Conservation (phyloP, 176 grass and related monocot genomes). For the Miscanthus lutarioriparius region DNA sequence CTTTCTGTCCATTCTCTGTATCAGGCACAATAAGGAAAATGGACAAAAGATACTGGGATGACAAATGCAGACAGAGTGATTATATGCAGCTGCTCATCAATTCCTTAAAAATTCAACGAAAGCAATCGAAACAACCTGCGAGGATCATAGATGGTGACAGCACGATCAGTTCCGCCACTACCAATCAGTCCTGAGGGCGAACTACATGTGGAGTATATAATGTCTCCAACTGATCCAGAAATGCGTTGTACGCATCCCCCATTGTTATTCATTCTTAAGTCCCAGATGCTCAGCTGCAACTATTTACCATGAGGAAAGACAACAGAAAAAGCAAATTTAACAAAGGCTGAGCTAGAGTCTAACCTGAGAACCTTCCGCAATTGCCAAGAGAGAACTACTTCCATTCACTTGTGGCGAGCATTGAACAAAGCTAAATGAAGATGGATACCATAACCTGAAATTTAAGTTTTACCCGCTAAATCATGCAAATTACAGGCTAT, state of each 20-base stretch:
- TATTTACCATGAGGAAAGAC: slow-evolving; percentile 33
- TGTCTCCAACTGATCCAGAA: slow-evolving; percentile 66
- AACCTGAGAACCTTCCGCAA: slow-evolving; percentile 96
- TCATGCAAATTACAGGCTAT: slow-evolving; percentile 2
- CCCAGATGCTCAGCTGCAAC: slow-evolving; percentile 88
- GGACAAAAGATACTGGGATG: slow-evolving; percentile 7
- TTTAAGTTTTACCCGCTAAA: slow-evolving; percentile 25
- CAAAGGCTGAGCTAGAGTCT: background rate
- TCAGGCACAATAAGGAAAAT: background rate
- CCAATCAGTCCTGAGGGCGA: slow-evolving; percentile 65
- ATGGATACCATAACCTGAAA: slow-evolving; percentile 85
- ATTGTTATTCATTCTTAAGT: slow-evolving; percentile 78
- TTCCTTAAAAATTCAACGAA: slow-evolving; percentile 8
- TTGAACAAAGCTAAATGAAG: slow-evolving; percentile 66
- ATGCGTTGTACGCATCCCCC: slow-evolving; percentile 76
- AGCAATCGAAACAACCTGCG: slow-evolving; percentile 54
- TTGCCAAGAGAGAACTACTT: slow-evolving; percentile 56
- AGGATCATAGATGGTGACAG: slow-evolving; percentile 80
- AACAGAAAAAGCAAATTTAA: background rate
- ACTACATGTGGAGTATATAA: slow-evolving; percentile 69
- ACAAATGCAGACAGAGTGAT: background rate
- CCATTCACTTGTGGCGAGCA: slow-evolving; percentile 54
- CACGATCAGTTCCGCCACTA: slow-evolving; percentile 75
- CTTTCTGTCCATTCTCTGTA: background rate
- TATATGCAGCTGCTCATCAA: slow-evolving; percentile 3